Evolutionary conservation across 2,329 filamentous ascomycete species (phyloP), one percentile per base, ranked within the genome.

Genomic region (Ceratocystis eucalypticola): DNA sequence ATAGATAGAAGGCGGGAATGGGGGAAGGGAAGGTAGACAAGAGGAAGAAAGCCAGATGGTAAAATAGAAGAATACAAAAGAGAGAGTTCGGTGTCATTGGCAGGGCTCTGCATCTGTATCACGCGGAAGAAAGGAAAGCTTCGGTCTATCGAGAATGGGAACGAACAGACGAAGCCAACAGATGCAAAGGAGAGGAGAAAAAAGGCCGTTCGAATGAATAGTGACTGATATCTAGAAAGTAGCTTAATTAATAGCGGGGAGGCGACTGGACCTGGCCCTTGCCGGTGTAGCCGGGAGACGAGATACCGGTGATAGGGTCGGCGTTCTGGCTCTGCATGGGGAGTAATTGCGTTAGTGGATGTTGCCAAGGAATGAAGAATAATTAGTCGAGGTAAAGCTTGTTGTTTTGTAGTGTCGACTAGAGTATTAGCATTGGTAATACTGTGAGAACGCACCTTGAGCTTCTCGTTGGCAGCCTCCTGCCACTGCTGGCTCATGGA

Each of bases 401-500:
- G 37, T 41, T 41, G 37, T 15, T 41, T 15, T 41, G 37, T 15
- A 41, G 37, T 41, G 10, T 41, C 37, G 37, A 12, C 37, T 41
- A 41, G 37, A 41, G 25, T 59, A 45, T 41, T 22, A 57, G 20
- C 62, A 12, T 48, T 28, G 22, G 7, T 53, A 28, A 25, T 25
- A 28, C 37, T 41, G 37, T 53, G 28, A 41, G 50, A 53, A 79
- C 85, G 73, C 80, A 96, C 93, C 84, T 86, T 92, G 77, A 96
- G 82, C 78, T 89, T 94, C 81, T 96, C 94, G 79, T 99, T 96
- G 72, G 87, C 84, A 72, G 88, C 88, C 82, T 97, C 91, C 81
- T 99, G 91, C 85, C 89, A 97, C 80, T 99, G 94, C 83, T 90
- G 89, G 80, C 82, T 93, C 92, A 99, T 96, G 74, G 93, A 96